Conservation (phyloP, 164 flowering plant genomes). For the Stephania cephalantha region DNA sequence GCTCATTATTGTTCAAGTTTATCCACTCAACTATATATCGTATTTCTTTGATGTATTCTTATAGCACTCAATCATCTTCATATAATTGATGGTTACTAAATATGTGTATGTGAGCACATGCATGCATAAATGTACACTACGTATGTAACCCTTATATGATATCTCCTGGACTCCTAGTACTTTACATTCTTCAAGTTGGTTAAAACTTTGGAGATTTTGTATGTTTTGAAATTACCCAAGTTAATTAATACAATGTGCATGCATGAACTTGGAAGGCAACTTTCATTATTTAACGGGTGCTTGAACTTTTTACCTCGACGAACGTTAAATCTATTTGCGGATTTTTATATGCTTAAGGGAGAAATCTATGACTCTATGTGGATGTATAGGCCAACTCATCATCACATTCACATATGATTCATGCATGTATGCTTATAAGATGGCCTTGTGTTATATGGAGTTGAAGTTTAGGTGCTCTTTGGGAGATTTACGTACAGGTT, state of each 20-base stretch:
- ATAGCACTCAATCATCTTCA: neutral
- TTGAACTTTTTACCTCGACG: no score
- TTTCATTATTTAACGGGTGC: no score
- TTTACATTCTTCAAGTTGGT: no score
- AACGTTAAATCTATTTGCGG: no score
- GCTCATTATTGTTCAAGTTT: no score
- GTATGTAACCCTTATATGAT: neutral
- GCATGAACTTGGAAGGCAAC: neutral
- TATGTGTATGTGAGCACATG: neutral
- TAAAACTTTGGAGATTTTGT: neutral
- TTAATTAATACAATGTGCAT: neutral
- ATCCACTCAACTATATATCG: neutral
- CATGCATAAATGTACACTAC: neutral
- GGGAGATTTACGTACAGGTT: constrained; percentile 5
- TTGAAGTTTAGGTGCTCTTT: constrained; percentile 6
- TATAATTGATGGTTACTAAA: no score
- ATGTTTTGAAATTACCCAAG: neutral
- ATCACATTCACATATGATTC: neutral
- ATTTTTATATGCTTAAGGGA: no score
- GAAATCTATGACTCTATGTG: neutral
- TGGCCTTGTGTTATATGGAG: constrained; percentile 5
- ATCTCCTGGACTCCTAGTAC: no score
- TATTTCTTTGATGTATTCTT: neutral
- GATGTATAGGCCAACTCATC: neutral
- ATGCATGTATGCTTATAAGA: constrained; percentile 11